Evolutionary conservation across 495 filamentous ascomycete genomes (phyloP).

Genomic region (Cercophora sp.): DNA sequence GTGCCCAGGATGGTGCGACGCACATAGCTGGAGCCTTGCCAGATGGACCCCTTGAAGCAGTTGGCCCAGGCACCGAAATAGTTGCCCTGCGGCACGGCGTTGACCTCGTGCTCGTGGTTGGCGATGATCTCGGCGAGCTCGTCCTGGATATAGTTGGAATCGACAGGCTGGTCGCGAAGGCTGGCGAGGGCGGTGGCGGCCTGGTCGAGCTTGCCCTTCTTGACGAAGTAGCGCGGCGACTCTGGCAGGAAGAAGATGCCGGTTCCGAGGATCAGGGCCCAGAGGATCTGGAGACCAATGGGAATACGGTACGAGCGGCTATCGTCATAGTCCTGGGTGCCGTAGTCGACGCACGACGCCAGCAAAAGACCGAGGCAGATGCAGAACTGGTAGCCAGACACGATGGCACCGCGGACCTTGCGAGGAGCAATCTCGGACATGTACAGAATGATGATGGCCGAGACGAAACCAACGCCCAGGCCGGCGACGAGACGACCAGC

Average conservation of each 20-base stretch:
- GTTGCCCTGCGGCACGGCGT: slow-evolving; percentile 55
- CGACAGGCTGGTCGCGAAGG: slow-evolving; percentile 62
- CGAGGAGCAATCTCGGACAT: slow-evolving; percentile 66
- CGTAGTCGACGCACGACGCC: slow-evolving; percentile 69
- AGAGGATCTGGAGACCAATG: slow-evolving; percentile 63
- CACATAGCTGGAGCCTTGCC: slow-evolving; percentile 49
- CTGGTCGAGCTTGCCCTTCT: slow-evolving; percentile 57
- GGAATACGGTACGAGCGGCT: slow-evolving; percentile 69
- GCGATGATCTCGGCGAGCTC: slow-evolving; percentile 78
- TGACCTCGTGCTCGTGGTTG: slow-evolving; percentile 72
- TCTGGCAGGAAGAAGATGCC: slow-evolving; percentile 65
- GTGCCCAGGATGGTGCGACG: slow-evolving; percentile 71
- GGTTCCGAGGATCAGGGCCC: slow-evolving; percentile 59
- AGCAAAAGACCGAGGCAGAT: slow-evolving; percentile 69
- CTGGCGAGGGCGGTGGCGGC: slow-evolving; percentile 58
- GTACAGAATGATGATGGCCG: slow-evolving; percentile 69
- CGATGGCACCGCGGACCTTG: slow-evolving; percentile 67
- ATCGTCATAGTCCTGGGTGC: slow-evolving; percentile 58
- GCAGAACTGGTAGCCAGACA: slow-evolving; percentile 74
- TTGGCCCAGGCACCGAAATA: slow-evolving; percentile 63
- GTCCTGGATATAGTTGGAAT: slow-evolving; percentile 57
- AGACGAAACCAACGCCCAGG: slow-evolving; percentile 66
- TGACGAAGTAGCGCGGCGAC: slow-evolving; percentile 75
- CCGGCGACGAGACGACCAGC: slow-evolving; percentile 54
- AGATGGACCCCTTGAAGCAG: slow-evolving; percentile 58